Conservation (phyloP, 306 rosid genomes). For the Sechiopsis laciniata region DNA sequence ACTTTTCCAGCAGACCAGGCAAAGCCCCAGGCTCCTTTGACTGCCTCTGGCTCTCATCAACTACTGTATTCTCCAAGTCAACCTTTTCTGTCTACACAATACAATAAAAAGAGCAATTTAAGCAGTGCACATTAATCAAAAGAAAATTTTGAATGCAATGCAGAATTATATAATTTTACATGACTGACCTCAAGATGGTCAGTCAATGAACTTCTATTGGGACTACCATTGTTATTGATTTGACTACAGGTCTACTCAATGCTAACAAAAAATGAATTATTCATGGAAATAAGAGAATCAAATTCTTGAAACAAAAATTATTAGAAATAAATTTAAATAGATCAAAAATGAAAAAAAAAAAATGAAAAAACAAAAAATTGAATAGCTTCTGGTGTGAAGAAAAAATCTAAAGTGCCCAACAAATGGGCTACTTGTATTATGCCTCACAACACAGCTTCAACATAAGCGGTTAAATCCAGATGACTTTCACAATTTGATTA, state of each 20-base stretch:
- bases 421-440: conserved; percentile 6
- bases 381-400: background rate
- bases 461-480: background rate
- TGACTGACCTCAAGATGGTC: conserved; percentile 1
- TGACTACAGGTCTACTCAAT: conserved; percentile 15
- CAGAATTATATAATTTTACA: background rate
- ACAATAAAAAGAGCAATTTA: conserved; percentile 7
- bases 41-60: conserved; percentile 97
- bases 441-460: background rate
- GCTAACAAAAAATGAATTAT: conserved; percentile 12
- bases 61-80: conserved; percentile 97
- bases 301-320: background rate
- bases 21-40: conserved; percentile 55
- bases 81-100: conserved; percentile 95
- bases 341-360: background rate
- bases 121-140: background rate
- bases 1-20: conserved; percentile 59
- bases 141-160: conserved; percentile 13
- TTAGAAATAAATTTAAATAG: background rate
- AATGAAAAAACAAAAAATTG: background rate
- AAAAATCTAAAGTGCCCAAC: background rate
- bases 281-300: conserved; percentile 17
- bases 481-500: background rate
- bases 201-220: conserved; percentile 19
- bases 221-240: conserved; percentile 15